phyloP scores from a whole-genome alignment of 768 basidiomycete species.

The Termitomyces sp. region DNA sequence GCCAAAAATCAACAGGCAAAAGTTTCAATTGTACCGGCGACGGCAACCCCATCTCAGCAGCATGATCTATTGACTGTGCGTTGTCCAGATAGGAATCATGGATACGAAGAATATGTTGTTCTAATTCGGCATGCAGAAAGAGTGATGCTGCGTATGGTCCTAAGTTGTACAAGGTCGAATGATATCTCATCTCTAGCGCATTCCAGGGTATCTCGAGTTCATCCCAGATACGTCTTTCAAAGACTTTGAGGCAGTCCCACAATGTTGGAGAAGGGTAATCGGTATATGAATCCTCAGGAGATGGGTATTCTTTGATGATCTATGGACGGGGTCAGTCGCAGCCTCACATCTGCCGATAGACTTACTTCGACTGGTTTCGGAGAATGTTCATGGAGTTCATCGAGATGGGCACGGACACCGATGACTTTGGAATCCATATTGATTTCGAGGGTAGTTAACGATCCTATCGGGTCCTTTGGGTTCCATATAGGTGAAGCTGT shows the following conservation, averaged over 20 bases:
- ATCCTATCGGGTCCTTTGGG: slow-evolving; percentile 57
- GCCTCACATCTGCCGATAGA: not conserved
- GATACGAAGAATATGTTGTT: slow-evolving; percentile 39
- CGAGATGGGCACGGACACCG: slow-evolving; percentile 63
- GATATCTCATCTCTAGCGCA: slow-evolving; percentile 58
- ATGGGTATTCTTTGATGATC: slow-evolving; percentile 53
- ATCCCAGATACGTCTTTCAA: slow-evolving; percentile 39
- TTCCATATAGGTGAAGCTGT: slow-evolving; percentile 91
- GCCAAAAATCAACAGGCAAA: slow-evolving; percentile 31
- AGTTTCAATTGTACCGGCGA: slow-evolving; percentile 13
- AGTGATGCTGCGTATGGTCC: slow-evolving; percentile 75
- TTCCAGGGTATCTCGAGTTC: slow-evolving; percentile 53
- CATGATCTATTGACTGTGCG: slow-evolving; percentile 11
- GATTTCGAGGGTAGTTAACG: slow-evolving; percentile 57
- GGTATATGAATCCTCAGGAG: slow-evolving; percentile 39
- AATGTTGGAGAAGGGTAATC: slow-evolving; percentile 49
- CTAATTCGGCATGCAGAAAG: slow-evolving; percentile 60
- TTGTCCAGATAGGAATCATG: slow-evolving; percentile 19
- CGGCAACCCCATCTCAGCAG: slow-evolving; percentile 14
- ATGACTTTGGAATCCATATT: slow-evolving; percentile 73
- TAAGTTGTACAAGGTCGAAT: slow-evolving; percentile 53
- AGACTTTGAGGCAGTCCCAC: slow-evolving; percentile 28
- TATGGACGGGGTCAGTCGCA: slow-evolving; percentile 20
- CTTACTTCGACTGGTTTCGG: slow-evolving; percentile 65
- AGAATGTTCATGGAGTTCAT: slow-evolving; percentile 58